Percentiles rank a stretch among this genome's conserved stretches.
phyloP scores from a whole-genome alignment of 2,329 filamentous ascomycete genomes.

The Penicillium sp. region DNA sequence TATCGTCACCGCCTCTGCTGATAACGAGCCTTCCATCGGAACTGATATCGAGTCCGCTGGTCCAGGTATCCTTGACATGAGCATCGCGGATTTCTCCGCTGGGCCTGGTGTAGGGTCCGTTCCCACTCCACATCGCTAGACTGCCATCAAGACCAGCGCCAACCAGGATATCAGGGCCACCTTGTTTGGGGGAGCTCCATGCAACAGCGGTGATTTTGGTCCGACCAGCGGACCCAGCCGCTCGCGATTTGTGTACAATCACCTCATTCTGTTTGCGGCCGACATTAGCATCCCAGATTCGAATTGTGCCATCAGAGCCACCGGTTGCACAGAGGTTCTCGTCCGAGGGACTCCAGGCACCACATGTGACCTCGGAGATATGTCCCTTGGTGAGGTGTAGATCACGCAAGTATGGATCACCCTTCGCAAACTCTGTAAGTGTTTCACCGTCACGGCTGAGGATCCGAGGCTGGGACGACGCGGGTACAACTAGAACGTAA shows the following conservation, averaged over 20 bases:
- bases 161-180: slow-evolving; percentile 76
- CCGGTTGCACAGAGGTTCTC: slow-evolving; percentile 84
- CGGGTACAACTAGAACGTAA: slow-evolving; percentile 82
- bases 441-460: slow-evolving; percentile 86
- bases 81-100: slow-evolving; percentile 81
- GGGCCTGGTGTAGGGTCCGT: slow-evolving; percentile 81
- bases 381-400: slow-evolving; percentile 98
- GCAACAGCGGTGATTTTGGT: slow-evolving; percentile 91
- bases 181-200: slow-evolving; percentile 77
- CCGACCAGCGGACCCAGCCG: slow-evolving; percentile 82
- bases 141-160: slow-evolving; percentile 85
- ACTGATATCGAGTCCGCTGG: slow-evolving; percentile 87
- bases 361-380: slow-evolving; percentile 85
- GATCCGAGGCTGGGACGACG: slow-evolving; percentile 86
- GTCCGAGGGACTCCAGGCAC: slow-evolving; percentile 87
- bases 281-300: slow-evolving; percentile 96
- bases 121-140: slow-evolving; percentile 86
- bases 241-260: slow-evolving; percentile 91
- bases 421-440: slow-evolving; percentile 87
- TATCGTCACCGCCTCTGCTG: slow-evolving; percentile 84
- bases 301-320: slow-evolving; percentile 89
- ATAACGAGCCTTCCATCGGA: slow-evolving; percentile 87
- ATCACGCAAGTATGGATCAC: slow-evolving; percentile 96
- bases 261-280: slow-evolving; percentile 88
- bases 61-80: slow-evolving; percentile 83